Evolutionary conservation across 352 stramenopile genomes (phyloP).

Genomic region (Phytophthora fragariaefolia): DNA sequence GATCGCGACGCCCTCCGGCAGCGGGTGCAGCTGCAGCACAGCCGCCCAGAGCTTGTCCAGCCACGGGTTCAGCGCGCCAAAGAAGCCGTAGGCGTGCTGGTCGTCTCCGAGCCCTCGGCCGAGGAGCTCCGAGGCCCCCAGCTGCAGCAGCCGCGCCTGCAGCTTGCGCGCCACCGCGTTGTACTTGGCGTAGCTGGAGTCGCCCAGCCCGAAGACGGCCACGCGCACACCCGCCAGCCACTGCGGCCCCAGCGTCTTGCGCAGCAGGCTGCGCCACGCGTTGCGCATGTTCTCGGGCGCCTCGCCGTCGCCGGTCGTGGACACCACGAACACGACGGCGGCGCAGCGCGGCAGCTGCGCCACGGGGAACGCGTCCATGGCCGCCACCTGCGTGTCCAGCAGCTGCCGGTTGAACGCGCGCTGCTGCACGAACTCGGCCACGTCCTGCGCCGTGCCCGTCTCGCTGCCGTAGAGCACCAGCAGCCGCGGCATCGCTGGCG

Average conservation of each 20-base stretch:
- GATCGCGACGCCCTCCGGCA: slow-evolving; percentile 62
- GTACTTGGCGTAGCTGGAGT: slow-evolving; percentile 94
- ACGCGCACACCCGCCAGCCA: slow-evolving; percentile 78
- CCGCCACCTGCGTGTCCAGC: slow-evolving; percentile 49
- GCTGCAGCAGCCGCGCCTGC: slow-evolving; percentile 84
- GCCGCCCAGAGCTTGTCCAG: slow-evolving; percentile 74
- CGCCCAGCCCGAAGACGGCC: slow-evolving; percentile 92
- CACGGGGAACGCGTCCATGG: slow-evolving; percentile 80
- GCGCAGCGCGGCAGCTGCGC: slow-evolving; percentile 53
- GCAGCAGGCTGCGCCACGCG: slow-evolving; percentile 87
- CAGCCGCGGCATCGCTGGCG: slow-evolving; percentile 42
- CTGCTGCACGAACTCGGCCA: slow-evolving; percentile 81
- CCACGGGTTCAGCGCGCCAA: slow-evolving; percentile 86
- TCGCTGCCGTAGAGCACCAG: slow-evolving; percentile 92
- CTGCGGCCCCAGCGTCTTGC: slow-evolving; percentile 73
- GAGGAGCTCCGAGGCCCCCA: slow-evolving; percentile 81
- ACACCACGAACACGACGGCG: slow-evolving; percentile 90
- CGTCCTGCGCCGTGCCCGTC: slow-evolving; percentile 89
- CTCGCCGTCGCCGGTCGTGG: slow-evolving; percentile 93
- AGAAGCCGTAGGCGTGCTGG: slow-evolving; percentile 88
- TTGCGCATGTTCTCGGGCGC: slow-evolving; percentile 91
- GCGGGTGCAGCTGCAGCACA: slow-evolving; percentile 54
- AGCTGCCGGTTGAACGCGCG: slow-evolving; percentile 69
- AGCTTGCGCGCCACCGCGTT: slow-evolving; percentile 90
- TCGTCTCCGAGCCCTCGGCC: slow-evolving; percentile 88